Percentiles rank a stretch among this genome's conserved stretches.
Conservation (phyloP, 2,329 filamentous ascomycete species). For the Neofusicoccum ribis region DNA sequence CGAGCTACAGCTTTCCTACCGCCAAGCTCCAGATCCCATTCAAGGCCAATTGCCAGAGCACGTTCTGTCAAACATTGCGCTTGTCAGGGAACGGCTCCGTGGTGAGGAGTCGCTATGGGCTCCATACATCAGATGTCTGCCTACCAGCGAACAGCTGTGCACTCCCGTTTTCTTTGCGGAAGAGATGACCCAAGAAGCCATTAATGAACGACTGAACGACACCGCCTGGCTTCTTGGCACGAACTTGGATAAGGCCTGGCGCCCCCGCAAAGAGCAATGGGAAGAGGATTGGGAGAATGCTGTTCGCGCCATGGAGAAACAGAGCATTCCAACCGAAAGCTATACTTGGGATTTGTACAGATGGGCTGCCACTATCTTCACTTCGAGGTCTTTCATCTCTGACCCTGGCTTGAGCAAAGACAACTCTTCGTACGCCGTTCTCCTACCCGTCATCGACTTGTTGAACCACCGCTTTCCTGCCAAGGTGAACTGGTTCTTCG, state of each 20-base stretch:
- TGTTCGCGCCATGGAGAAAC: conserved; percentile 17
- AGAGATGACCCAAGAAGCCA: conserved; percentile 20
- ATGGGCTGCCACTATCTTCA: conserved; percentile 55
- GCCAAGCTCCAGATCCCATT: not conserved
- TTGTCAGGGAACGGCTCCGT: conserved; percentile 15
- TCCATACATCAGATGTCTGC: conserved; percentile 38
- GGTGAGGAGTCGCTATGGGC: conserved; percentile 34
- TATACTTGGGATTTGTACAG: conserved; percentile 44
- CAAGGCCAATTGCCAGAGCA: conserved; percentile 31
- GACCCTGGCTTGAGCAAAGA: conserved; percentile 28
- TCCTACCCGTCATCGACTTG: conserved; percentile 53
- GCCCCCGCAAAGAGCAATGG: conserved; percentile 35
- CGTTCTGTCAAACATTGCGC: conserved; percentile 28
- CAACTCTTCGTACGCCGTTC: conserved; percentile 41
- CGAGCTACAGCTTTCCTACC: conserved; percentile 16
- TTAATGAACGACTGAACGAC: conserved; percentile 25
- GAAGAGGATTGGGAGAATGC: conserved; percentile 38
- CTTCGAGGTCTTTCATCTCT: conserved; percentile 54
- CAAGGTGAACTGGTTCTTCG: conserved; percentile 50
- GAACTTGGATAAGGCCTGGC: conserved; percentile 26
- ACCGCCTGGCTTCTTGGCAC: conserved; percentile 37
- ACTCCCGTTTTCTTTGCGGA: conserved; percentile 40
- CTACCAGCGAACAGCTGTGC: conserved; percentile 32
- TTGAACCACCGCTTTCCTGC: conserved; percentile 50
- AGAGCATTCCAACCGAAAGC: not conserved